A percentile compares a stretch with the other conserved stretches of the same genome.
phyloP scores from a whole-genome alignment of 768 basidiomycete genomes.

The Naganishia onofrii region DNA sequence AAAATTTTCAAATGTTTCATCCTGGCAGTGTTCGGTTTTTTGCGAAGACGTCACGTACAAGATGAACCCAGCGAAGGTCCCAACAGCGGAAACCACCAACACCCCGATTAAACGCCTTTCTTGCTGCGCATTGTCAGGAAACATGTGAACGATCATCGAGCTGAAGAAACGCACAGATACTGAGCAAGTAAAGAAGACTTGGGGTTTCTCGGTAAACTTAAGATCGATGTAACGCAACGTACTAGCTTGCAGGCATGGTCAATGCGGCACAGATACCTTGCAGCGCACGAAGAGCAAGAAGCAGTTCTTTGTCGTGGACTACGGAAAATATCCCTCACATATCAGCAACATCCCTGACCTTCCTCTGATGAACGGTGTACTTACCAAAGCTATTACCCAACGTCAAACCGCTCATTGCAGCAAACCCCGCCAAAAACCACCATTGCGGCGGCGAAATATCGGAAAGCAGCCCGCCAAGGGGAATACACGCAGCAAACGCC shows the following conservation, averaged over 20 bases:
- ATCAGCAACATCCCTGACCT: background rate
- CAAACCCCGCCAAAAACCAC: background rate
- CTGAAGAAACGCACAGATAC: no score
- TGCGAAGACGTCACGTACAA: no score
- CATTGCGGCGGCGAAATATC: background rate
- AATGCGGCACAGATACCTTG: conserved; percentile 1
- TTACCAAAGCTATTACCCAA: background rate
- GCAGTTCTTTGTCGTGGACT: no score
- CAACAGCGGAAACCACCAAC: background rate
- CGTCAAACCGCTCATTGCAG: background rate
- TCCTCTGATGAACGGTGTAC: background rate
- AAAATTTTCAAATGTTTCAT: no score
- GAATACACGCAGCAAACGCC: background rate
- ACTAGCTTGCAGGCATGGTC: background rate
- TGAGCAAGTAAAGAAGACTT: no score
- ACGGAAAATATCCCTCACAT: background rate
- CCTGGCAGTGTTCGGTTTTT: no score
- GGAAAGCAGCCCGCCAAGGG: background rate
- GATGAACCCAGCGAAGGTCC: background rate
- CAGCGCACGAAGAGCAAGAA: background rate
- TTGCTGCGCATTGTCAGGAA: background rate
- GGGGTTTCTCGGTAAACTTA: no score
- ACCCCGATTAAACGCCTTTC: background rate
- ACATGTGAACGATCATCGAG: background rate
- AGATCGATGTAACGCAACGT: background rate